Evolutionary conservation across 78 protist species (phyloP), one percentile per base, ranked within the genome.

Genomic region (Dictyostelium firmibasis): DNA sequence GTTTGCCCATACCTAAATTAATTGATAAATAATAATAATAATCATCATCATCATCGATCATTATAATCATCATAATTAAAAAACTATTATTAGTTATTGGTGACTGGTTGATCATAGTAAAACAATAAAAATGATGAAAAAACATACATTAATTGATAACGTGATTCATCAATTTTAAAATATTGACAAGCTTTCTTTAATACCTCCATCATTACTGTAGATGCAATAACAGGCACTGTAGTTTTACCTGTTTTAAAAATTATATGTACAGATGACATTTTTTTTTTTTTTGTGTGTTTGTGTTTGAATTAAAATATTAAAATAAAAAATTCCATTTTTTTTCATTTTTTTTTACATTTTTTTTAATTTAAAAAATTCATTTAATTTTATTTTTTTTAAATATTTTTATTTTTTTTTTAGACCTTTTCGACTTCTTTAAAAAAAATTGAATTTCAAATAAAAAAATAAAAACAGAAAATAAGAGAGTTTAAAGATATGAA

Each of bases 221-320:
- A 43, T 23, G 88, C 69, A 31, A 57, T 75, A n/a, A 89, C 74
- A 4, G 72, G 94, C 25, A 89, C 25, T 13, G 75, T 67, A 29
- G 18, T 47, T 35, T 89, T 89, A 47, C 74, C 76, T 43, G 25
- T 69, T 76, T 35, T 89, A 50, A 69, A 89, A 44, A 89, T 31
- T 11, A 89, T 25, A 69, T 89, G 94, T 81, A 89, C 33, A 27
- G 94, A 81, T 11, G 35, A 13, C 74, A 41, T 87, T 27, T 23
- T 47, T 79, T 75, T 6, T 62, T 53, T 57, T 57, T 57, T 2
- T 57, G 67, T 60, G 69, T 60, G 69, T 60, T 23, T 18, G 27
- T 60, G 25, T 16, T 18, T 18, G 11, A 67, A 27, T 20, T 23
- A 27, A 67, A 25, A 8, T 8, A 25, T 20, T 7, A 67, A 67